Evolutionary conservation across 2,329 filamentous ascomycete species (phyloP).

Genomic region (Basipetospora chlamydospora): DNA sequence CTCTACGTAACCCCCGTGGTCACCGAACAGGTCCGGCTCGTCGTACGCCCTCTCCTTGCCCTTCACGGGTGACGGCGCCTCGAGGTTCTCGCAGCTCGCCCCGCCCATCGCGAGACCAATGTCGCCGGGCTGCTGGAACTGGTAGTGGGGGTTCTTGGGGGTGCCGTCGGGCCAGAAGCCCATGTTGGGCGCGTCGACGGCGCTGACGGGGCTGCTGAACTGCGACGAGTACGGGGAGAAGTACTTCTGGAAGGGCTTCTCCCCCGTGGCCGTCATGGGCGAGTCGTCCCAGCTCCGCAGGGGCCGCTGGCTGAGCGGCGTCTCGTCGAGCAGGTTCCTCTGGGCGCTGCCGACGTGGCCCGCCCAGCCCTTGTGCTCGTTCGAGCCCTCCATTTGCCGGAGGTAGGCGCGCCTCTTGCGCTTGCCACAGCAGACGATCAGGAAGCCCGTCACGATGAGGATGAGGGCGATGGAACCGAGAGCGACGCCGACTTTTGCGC

Average conservation of each 20-base stretch:
- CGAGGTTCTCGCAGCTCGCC: slow-evolving; percentile 9
- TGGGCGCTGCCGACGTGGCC: not conserved
- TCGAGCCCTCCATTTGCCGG: slow-evolving; percentile 25
- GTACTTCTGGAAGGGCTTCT: slow-evolving; percentile 26
- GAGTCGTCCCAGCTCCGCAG: slow-evolving; percentile 39
- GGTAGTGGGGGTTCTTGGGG: slow-evolving; percentile 5
- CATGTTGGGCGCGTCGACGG: slow-evolving; percentile 19
- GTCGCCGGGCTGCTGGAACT: slow-evolving; percentile 8
- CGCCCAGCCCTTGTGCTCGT: slow-evolving; percentile 23
- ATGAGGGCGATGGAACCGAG: slow-evolving; percentile 33
- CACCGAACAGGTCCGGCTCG: slow-evolving; percentile 29
- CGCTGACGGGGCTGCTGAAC: slow-evolving; percentile 42
- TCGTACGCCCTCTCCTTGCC: slow-evolving; percentile 18
- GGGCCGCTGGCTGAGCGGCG: slow-evolving; percentile 38
- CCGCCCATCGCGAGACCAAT: slow-evolving; percentile 9
- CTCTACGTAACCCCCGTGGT: slow-evolving; percentile 23
- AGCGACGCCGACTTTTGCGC: slow-evolving; percentile 43
- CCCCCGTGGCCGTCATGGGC: slow-evolving; percentile 27
- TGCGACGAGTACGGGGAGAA: slow-evolving; percentile 46
- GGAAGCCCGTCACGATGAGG: slow-evolving; percentile 32
- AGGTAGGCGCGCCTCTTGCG: slow-evolving; percentile 38
- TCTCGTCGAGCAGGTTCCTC: slow-evolving; percentile 20
- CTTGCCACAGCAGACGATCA: slow-evolving; percentile 41
- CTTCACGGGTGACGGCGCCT: slow-evolving; percentile 19
- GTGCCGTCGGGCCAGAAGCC: slow-evolving; percentile 22